Conservation (phyloP, 306 rosid genomes). For the Carpinus viminea region DNA sequence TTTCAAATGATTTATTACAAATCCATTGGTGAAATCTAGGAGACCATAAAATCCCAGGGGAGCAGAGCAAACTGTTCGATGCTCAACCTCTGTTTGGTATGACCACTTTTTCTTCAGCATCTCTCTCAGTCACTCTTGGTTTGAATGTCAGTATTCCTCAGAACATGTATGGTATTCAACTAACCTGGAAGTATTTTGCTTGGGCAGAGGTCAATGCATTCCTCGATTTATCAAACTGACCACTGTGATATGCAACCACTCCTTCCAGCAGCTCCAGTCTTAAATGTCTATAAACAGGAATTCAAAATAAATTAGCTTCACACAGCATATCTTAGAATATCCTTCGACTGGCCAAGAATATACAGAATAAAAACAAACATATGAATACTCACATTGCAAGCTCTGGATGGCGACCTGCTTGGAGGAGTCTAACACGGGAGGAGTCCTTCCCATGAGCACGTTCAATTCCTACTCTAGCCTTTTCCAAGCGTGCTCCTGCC, state of each 20-base stretch:
- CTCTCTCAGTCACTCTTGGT: too few species aligned
- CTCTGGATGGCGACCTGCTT: conserved; percentile 81
- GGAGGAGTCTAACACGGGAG: conserved; percentile 70
- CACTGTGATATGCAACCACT: conserved; percentile 84
- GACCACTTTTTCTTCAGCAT: neutral
- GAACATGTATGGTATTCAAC: conserved; percentile 7
- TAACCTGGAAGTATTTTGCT: conserved; percentile 61
- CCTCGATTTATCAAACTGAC: conserved; percentile 66
- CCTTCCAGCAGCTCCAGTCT: conserved; percentile 94
- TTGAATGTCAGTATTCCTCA: too few species aligned
- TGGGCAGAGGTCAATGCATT: conserved; percentile 62
- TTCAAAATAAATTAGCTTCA: conserved; percentile 19
- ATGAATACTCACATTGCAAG: conserved; percentile 73
- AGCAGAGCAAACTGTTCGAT: neutral
- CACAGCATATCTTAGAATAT: conserved; percentile 6
- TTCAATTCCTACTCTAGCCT: conserved; percentile 72
- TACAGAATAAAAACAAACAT: neutral
- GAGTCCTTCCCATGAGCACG: conserved; percentile 87
- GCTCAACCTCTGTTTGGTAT: neutral
- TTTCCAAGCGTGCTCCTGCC: conserved; percentile 80
- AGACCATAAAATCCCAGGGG: neutral
- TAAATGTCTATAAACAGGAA: conserved; percentile 53
- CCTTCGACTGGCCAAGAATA: neutral
- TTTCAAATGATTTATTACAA: neutral
- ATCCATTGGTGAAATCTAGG: neutral